Base-by-base conservation (phyloP, 805 yeast species). In the Zygoascus bituminiphila region DNA sequence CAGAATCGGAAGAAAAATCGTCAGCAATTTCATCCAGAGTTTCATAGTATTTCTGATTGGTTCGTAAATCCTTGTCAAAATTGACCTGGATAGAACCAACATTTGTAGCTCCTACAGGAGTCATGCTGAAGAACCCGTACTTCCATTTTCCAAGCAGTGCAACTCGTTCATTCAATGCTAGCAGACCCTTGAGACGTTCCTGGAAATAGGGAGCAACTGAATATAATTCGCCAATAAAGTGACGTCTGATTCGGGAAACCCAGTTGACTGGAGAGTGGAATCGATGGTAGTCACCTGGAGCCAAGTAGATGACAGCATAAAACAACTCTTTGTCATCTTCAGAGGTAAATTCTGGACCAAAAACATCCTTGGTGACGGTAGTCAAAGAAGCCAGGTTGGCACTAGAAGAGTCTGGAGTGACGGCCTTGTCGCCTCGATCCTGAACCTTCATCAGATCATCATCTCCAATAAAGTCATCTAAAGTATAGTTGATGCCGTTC, bases 101-200 rank as follows among this genome's bases (percentile, higher is more conserved):
- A 67, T 93, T 93, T 2, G 98, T 93, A 21, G 99, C 99, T 12
- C 99, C 99, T 10, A 93, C 98, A 0, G 99, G 97, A 0, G 96
- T 91, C 99, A 93, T 93, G 55, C 94, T 83, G 70, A 93, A 93
- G 59, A 93, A 93, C 0, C 99, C 99, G 63, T 93, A 77, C 62
- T 84, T 86, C 98, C 98, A 93, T 60, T 87, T 81, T 1, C 99
- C 99, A 49, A 93, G 74, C 44, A 93, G 69, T 0, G 98, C 95
- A 2, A 93, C 98, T 58, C 99, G 77, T 68, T 93, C 99, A 63
- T 93, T 93, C 57, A 93, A 70, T 3, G 91, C 86, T 63, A 93
- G 93, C 54, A 93, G 75, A 36, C 93, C 91, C 47, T 83, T 82
- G 50, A 93, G 76, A 21, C 94, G 81, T 54, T 77, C 78, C 68